Base-by-base conservation (phyloP, 2,329 filamentous ascomycete species). In the Phialophora chinensis region DNA sequence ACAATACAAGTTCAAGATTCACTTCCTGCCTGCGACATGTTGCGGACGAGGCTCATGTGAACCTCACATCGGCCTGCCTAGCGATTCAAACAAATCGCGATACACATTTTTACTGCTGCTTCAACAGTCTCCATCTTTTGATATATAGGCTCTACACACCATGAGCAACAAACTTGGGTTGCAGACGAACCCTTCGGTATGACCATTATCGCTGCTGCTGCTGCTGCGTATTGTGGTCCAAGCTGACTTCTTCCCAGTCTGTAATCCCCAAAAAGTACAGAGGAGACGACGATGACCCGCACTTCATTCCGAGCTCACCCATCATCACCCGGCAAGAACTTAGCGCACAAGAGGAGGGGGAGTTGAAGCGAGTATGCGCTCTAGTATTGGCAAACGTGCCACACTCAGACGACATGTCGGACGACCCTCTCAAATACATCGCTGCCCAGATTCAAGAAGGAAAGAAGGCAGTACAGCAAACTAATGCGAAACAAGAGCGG, bases 281-380 rank as follows among this genome's bases (percentile, higher is more conserved):
- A 14, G 78, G 79, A 54, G 76, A 77, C 6, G 71, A 75, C 0
- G 73, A 73, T 27, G 72, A 72, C 62, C 72, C 68, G 55, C 69
- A 74, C 60, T 76, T 73, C 58, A 71, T 73, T 29, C 75, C 77
- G 4, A 62, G 67, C 3, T 76, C 77, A 2, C 74, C 76, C 3
- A 64, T 79, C 25, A 75, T 79, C 23, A 70, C 75, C 12, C 75
- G 78, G 27, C 78, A 75, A 66, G 61, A 73, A 2, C 72, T 81
- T 14, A 68, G 73, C 2, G 72, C 73, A 6, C 73, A 76, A 25
- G 57, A 79, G 4, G 78, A 79, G 61, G 73, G 69, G 2, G 73
- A 79, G 53, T 65, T 80, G 38, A 74, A 75, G 65, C 72, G 76
- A 56, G 70, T 78, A 17, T 80, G 79, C 63, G 62, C 69, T n/a